These are phyloP conservation scores for Leishmania aethiopica DNA, from an alignment of 208 protist genomes.

Conservation along the genomic window DNA sequence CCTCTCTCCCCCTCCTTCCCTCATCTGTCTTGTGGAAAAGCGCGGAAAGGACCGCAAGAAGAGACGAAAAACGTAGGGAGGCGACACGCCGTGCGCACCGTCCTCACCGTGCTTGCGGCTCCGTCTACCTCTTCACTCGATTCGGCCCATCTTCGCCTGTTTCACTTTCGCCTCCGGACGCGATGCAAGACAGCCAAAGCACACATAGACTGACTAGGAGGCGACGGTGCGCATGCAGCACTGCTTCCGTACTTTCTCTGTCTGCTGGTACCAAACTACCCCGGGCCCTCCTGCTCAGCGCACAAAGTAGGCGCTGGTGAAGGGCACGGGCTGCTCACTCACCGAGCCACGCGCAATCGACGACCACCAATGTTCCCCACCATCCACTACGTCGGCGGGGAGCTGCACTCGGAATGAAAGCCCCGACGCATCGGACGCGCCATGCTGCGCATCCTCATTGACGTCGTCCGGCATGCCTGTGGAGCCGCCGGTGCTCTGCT, in stretches of 20 bases:
- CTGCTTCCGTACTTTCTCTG: neutral
- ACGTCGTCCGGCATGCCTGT: neutral
- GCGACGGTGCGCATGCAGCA: neutral
- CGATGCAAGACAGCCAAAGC: neutral
- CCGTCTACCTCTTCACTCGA: neutral
- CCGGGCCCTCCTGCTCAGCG: neutral
- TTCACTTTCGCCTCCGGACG: neutral
- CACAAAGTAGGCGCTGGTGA: constrained; percentile 12
- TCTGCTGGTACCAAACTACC: neutral
- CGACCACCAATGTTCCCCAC: constrained; percentile 57
- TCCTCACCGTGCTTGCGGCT: neutral
- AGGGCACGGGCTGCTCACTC: constrained; percentile 31
- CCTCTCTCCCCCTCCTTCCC: too few species aligned
- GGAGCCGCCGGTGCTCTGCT: neutral
- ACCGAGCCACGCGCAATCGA: constrained; percentile 20
- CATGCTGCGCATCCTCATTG: neutral
- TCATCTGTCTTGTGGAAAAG: neutral
- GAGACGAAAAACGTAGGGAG: neutral
- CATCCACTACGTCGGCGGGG: constrained; percentile 65
- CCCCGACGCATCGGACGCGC: constrained; percentile 25
- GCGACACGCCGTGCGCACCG: neutral
- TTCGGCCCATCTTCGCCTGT: neutral
- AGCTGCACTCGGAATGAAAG: constrained; percentile 61
- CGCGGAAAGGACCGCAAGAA: neutral
- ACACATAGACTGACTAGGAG: neutral